Evolutionary conservation across 192 early-diverging fungal genomes (phyloP).

Genomic region (Diversispora eburnea): DNA sequence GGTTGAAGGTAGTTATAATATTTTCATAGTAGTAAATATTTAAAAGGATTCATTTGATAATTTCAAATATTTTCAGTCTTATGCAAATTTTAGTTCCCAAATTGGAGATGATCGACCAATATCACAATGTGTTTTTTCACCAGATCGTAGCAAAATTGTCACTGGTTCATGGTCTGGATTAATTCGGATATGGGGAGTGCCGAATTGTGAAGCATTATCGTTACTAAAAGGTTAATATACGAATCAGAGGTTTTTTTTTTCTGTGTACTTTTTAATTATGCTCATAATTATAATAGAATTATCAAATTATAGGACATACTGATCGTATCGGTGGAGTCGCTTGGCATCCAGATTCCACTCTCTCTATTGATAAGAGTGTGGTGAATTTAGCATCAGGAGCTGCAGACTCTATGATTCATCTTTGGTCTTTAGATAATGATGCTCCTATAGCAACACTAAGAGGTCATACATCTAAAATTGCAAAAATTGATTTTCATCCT

Average conservation of each 20-base stretch:
- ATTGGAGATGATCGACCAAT: conserved; percentile 87
- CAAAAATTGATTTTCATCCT: conserved; percentile 87
- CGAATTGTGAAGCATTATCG: conserved; percentile 57
- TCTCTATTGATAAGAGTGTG: conserved; percentile 47
- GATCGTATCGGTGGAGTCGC: conserved; percentile 86
- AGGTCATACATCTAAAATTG: conserved; percentile 82
- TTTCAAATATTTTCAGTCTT: conserved; percentile 37
- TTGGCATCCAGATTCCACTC: conserved; percentile 80
- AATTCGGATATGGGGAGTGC: conserved; percentile 85
- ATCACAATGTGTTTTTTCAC: conserved; percentile 72
- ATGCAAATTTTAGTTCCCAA: conserved; percentile 75
- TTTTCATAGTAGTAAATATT: neutral
- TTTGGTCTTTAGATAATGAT: conserved; percentile 82
- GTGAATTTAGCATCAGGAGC: conserved; percentile 83
- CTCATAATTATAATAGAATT: neutral
- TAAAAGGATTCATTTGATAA: conserved; percentile 9
- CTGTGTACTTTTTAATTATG: no score
- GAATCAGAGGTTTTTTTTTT: no score
- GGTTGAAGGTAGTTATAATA: conserved; percentile 57
- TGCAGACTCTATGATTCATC: conserved; percentile 70
- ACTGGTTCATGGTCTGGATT: conserved; percentile 85
- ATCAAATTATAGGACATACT: conserved; percentile 60
- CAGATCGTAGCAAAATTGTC: conserved; percentile 69
- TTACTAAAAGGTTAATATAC: neutral
- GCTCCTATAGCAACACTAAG: conserved; percentile 70